Conservation (phyloP, 805 yeast genomes). For the Ogataea nitratoaversa region DNA sequence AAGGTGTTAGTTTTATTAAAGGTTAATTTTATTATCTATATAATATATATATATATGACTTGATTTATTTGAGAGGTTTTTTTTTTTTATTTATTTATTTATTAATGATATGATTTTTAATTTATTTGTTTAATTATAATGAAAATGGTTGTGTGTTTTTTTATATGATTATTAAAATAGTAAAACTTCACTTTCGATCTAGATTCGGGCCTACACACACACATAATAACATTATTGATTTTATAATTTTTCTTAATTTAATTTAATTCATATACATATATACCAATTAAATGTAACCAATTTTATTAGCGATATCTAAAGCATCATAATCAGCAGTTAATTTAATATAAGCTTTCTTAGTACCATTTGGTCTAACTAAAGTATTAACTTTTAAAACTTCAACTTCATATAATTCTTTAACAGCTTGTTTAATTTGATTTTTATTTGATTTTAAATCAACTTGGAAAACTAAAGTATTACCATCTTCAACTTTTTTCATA, state of each 20-base stretch:
- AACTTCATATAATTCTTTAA: conserved; percentile 96
- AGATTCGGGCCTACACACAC: too few relatives aligned
- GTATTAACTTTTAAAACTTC: conserved; percentile 94
- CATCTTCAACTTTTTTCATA: conserved; percentile 98
- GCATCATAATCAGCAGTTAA: conserved; percentile 99
- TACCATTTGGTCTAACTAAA: conserved; percentile 97
- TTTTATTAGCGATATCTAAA: conserved; percentile 99
- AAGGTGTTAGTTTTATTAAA: conserved; percentile 40
- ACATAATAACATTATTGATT: too few relatives aligned
- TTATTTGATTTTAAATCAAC: conserved; percentile 97
- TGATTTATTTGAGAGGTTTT: too few relatives aligned
- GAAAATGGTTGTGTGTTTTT: background rate
- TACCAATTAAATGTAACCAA: conserved; percentile 85
- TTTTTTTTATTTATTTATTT: background rate
- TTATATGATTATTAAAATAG: too few relatives aligned
- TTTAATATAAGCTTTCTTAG: conserved; percentile 99
- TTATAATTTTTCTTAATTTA: background rate
- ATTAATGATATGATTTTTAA: background rate
- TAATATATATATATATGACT: too few relatives aligned
- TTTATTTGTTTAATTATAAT: background rate
- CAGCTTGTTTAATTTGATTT: conserved; percentile 96
- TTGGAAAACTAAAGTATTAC: conserved; percentile 98
- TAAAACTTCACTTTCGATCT: too few relatives aligned
- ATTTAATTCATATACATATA: conserved; percentile 1
- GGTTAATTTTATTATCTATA: too few relatives aligned